Base-by-base conservation (phyloP, 2,329 filamentous ascomycete species). In the Paraphaeosphaeria sporulosa region DNA sequence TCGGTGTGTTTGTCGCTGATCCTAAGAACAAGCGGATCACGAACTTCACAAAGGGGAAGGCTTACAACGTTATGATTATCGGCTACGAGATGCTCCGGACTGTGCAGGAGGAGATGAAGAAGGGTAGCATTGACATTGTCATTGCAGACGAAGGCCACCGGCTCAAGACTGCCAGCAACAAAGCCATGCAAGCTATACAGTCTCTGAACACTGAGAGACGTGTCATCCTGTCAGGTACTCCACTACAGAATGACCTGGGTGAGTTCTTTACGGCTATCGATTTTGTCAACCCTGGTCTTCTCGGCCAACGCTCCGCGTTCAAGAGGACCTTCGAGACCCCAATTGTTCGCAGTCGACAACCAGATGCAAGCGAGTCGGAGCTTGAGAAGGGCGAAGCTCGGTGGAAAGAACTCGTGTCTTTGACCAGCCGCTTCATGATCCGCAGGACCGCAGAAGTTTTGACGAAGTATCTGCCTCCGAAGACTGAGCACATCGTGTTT, bases 31-130 rank as follows among this genome's bases (percentile, higher is more conserved):
- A 83, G 60, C 84, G 85, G 48, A 78, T 91, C 30, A 87, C 85
- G 1, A 87, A 90, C 71, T 92, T 92, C 70, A 91, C 89, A 1
- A 86, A 82, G 76, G 89, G 89, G 32, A 88, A 83, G 69, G 83
- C 84, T 25, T 92, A 91, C 71, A 89, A 84, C 65, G 82, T 92
- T 25, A 89, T 91, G 87, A 89, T 92, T 64, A 86, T 92, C 59
- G 89, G 89, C 1, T 92, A 92, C 69, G 89, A 92, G 73, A 89
- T 89, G 75, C 78, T 91, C 32, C 83, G 88, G 50, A 84, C 82
- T 4, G 85, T 91, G 1, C 86, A 90, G 63, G 87, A 88, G 53
- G 87, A 89, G 54, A 76, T 92, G 47, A 85, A 86, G 63, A 86
- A 86, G 68, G 87, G 86, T 7, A 76, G 80, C 1, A 86, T 92